A percentile compares a stretch with the other conserved stretches of the same genome.
phyloP scores from a whole-genome alignment of 352 stramenopile genomes.

The Phytophthora lateralis region DNA sequence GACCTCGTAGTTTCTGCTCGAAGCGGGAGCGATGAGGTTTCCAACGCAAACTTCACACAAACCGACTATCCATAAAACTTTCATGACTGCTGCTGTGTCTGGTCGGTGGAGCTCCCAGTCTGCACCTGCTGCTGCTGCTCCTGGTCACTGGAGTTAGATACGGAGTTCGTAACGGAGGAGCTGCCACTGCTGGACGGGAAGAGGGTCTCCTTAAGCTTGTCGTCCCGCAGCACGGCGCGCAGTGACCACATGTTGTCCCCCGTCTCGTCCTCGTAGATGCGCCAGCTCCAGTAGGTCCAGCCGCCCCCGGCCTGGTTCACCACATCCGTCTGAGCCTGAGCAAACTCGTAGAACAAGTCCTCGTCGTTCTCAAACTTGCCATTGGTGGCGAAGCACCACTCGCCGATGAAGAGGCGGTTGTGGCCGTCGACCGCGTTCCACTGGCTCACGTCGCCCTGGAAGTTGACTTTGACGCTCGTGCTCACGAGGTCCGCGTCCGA shows the following conservation, averaged over 20 bases:
- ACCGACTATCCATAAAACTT: background rate
- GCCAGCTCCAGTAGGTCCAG: slow-evolving; percentile 82
- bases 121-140: slow-evolving; percentile 8
- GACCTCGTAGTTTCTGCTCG: background rate
- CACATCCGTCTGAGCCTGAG: slow-evolving; percentile 50
- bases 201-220: slow-evolving; percentile 38
- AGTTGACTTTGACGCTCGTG: slow-evolving; percentile 51
- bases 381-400: slow-evolving; percentile 67
- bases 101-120: slow-evolving; percentile 13
- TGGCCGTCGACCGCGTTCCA: slow-evolving; percentile 44
- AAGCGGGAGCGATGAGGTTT: too few relatives aligned
- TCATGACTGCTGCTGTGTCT: slow-evolving; percentile 21
- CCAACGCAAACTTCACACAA: too few relatives aligned
- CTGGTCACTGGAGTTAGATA: slow-evolving; percentile 13
- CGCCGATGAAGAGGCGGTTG: slow-evolving; percentile 63
- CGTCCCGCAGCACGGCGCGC: slow-evolving; percentile 57
- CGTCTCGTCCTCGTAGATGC: slow-evolving; percentile 65
- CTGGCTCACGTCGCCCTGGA: slow-evolving; percentile 39
- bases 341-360: slow-evolving; percentile 56
- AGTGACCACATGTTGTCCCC: slow-evolving; percentile 71
- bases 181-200: slow-evolving; percentile 29
- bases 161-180: slow-evolving; percentile 5
- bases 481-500: slow-evolving; percentile 57
- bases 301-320: slow-evolving; percentile 58
- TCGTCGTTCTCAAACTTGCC: slow-evolving; percentile 59